Evolutionary conservation across 1,284 basidiomycete species (phyloP), one percentile per base, ranked within the genome.

Genomic region (Heterobasidion irregulare): DNA sequence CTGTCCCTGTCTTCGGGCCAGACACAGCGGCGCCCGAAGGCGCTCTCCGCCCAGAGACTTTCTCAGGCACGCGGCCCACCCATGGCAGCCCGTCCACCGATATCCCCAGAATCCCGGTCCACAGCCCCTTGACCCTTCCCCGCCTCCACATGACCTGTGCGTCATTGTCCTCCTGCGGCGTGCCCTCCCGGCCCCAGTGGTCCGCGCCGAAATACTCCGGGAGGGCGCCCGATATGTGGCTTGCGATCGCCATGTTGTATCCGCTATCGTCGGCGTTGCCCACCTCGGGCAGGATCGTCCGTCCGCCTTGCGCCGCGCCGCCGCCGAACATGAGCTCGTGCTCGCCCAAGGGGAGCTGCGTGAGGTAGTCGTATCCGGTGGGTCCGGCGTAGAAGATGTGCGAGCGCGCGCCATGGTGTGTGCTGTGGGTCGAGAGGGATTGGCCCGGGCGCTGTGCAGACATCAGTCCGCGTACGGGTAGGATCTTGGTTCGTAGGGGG

Each of bases 271-370:
- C 74, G 47, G 70, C 60, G 41, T 70, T 63, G 2, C 70, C 77
- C 50, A 77, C 61, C 53, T 75, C 79, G 13, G 69, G 66, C 44
- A 70, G 59, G 12, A 67, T 67, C 13, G 70, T 59, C 8, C 65
- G 62, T 18, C 64, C 71, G 33, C 66, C 62, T 57, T 68, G 69
- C 26, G 71, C 62, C 46, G 73, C 75, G 2, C 74, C 79, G 8
- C 77, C 79, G 33, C 80, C 80, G 56, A 88, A 79, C 79, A 89
- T 84, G 57, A 87, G 70, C 63, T 86, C 83, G 15, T 75, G 56
- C 62, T 68, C 70, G 52, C 70, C 67, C 3, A 62, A 54, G 6
- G 79, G 78, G 46, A 86, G 77, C 65, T 90, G 86, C 1, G 86
- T 88, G 57, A 89, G 77, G 65, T 91, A 91, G 64, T 90, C 85